These are phyloP conservation scores for Achaetomiella virescens DNA, from an alignment of 495 filamentous ascomycete genomes.

Conservation along the genomic window DNA sequence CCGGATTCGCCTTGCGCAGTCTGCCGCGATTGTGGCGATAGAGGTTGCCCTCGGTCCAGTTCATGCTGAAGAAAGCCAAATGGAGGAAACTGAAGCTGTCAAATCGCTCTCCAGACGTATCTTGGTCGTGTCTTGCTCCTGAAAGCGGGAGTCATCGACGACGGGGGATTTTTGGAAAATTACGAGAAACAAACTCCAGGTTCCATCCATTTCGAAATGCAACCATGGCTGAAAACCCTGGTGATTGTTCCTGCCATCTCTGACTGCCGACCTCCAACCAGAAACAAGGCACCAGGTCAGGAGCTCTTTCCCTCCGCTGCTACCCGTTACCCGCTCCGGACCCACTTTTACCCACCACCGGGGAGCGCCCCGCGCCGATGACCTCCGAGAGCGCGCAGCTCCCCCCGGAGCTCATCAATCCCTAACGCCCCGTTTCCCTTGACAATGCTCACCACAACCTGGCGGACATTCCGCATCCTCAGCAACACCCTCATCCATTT, in stretches of 20 bases:
- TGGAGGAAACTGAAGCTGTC: background rate
- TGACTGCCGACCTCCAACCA: too few relatives aligned
- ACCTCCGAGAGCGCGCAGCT: background rate
- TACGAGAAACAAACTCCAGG: background rate
- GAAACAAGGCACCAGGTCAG: background rate
- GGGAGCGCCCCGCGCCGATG: conserved; percentile 15
- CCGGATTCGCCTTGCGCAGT: conserved; percentile 28
- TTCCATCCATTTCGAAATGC: background rate
- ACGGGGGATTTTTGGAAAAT: background rate
- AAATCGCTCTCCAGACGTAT: background rate
- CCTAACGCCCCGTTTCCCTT: background rate
- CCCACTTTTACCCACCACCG: background rate
- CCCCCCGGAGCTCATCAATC: conserved; percentile 6
- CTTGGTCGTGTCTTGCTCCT: background rate
- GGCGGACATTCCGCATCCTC: conserved; percentile 17
- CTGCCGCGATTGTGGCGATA: conserved; percentile 31
- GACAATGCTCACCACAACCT: conserved; percentile 17
- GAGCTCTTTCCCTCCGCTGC: background rate
- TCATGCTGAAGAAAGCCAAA: conserved; percentile 27
- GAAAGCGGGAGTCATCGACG: background rate
- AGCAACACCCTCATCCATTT: background rate
- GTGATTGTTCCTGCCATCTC: background rate
- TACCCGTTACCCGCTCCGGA: background rate
- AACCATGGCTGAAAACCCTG: background rate
- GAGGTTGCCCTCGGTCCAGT: conserved; percentile 43